Evolutionary conservation across 441 rosid species (phyloP), one percentile per base, ranked within the genome.

Genomic region (Jatropha multifida): DNA sequence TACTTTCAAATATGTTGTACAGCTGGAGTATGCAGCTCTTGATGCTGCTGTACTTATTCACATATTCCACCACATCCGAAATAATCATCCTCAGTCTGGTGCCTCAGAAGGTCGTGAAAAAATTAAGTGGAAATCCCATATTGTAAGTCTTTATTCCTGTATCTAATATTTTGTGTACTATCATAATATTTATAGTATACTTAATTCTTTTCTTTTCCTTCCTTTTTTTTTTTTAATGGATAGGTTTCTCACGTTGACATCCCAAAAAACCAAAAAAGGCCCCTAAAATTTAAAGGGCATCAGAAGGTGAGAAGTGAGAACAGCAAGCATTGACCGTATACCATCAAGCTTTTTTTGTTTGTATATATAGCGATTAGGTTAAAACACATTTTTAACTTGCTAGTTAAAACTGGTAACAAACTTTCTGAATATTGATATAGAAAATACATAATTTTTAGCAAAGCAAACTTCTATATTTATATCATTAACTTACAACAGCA

Each of bases 21-120:
- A 95, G 95, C 89, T 92, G 60, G 97, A 95, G 87, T 93, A 93
- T 80, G 98, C 97, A 5, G 98, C 99, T 5, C 88, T 94, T 5
- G 97, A 95, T 82, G 99, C 98, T 62, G 97, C 85, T 38, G 97
- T 93, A 73, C 90, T 90, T 69, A 32, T 92, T 79, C 92, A 87
- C 87, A 89, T 92, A 81, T 95, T 95, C 81, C 78, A 73, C 68
- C 88, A 82, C 72, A 78, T 88, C 18, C 77, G 82, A 0, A 77
- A 78, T 68, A 85, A 83, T 54, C 82, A 89, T 79, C 88, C 79
- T 81, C 79, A 82, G 69, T 80, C 86, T 44, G 80, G 66, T 71
- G 46, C 68, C 58, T 71, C 74, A 2, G 92, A 84, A 26, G 82
- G 76, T 18, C 76, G 78, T 15, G 82, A 83, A 65, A 86, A 84